Evolutionary conservation across 2,329 filamentous ascomycete species (phyloP).

Genomic region (Juglanconis oblonga): DNA sequence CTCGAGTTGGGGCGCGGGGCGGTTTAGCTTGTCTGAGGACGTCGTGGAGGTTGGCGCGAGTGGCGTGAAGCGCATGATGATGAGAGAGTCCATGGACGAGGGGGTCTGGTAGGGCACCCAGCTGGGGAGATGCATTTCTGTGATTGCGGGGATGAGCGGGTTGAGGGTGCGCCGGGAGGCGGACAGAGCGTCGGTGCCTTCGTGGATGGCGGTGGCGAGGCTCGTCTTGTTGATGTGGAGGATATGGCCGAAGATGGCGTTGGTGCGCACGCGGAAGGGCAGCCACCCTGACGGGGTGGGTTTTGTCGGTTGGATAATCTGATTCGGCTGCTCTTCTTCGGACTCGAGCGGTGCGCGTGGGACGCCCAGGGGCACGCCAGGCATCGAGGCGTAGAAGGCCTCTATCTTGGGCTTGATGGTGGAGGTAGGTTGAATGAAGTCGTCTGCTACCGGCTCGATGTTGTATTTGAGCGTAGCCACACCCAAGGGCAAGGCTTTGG

Average conservation of each 20-base stretch:
- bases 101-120: slow-evolving; percentile 25
- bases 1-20: slow-evolving; percentile 32
- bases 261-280: slow-evolving; percentile 13
- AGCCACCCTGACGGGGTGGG: slow-evolving; percentile 16
- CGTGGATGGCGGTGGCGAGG: slow-evolving; percentile 18
- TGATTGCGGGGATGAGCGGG: slow-evolving; percentile 46
- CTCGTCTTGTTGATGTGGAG: slow-evolving; percentile 33
- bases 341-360: background rate
- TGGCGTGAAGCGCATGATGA: slow-evolving; percentile 47
- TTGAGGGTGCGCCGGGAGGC: slow-evolving; percentile 28
- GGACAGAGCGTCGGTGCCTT: slow-evolving; percentile 11
- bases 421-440: slow-evolving; percentile 6
- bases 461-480: slow-evolving; percentile 8
- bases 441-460: slow-evolving; percentile 7
- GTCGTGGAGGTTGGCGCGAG: slow-evolving; percentile 19
- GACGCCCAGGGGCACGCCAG: slow-evolving; percentile 1
- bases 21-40: background rate
- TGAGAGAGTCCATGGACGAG: slow-evolving; percentile 27
- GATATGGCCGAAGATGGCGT: slow-evolving; percentile 50
- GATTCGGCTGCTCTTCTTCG: background rate
- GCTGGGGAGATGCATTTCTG: slow-evolving; percentile 37
- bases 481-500: background rate
- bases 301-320: background rate
- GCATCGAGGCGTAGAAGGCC: background rate
- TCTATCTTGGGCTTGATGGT: background rate